Percentiles rank a stretch among this genome's conserved stretches.
Conservation (phyloP, 129 eudicot genomes). For the Cynara cardunculus region DNA sequence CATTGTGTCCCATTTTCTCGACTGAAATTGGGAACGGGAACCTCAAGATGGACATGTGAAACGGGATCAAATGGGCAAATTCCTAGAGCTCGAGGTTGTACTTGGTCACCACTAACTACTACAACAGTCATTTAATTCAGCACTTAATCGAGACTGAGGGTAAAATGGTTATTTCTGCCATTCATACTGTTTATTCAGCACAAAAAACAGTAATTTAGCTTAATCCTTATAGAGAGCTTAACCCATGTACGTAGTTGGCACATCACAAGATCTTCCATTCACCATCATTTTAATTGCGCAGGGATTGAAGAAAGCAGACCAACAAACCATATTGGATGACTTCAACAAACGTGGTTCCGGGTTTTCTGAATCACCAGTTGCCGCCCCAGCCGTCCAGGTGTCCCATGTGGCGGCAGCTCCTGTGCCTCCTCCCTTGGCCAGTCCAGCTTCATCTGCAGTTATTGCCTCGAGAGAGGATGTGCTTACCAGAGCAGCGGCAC, state of each 20-base stretch:
- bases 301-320: slow-evolving; percentile 35
- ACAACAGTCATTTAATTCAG: no score
- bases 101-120: no score
- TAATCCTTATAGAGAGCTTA: background rate
- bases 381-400: slow-evolving; percentile 27
- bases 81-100: no score
- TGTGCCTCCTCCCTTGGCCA: slow-evolving; percentile 31
- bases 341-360: no score
- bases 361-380: slow-evolving; percentile 44
- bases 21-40: background rate
- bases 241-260: background rate
- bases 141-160: no score
- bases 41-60: background rate
- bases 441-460: slow-evolving; percentile 37
- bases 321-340: no score
- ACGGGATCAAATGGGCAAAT: background rate
- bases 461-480: slow-evolving; percentile 74
- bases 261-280: background rate
- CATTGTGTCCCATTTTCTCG: no score
- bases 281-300: slow-evolving; percentile 23
- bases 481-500: slow-evolving; percentile 86
- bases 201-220: background rate
- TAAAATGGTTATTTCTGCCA: no score
- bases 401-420: slow-evolving; percentile 24
- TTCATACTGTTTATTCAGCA: background rate